These are phyloP conservation scores for Cutaneotrichosporon sp. DNA, from an alignment of 1,284 basidiomycete genomes.

Conservation along the genomic window DNA sequence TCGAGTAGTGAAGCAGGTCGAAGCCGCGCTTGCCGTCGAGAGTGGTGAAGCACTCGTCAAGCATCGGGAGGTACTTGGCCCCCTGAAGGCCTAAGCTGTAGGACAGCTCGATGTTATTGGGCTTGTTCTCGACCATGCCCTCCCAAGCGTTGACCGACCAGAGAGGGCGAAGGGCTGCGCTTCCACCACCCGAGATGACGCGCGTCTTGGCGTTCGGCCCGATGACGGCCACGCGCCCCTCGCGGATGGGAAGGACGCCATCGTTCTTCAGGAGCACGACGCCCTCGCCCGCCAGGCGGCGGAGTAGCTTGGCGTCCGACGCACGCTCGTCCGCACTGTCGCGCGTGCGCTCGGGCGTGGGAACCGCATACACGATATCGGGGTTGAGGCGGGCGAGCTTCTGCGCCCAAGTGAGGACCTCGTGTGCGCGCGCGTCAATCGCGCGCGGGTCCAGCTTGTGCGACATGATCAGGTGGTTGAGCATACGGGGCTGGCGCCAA, in stretches of 20 bases:
- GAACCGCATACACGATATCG: constrained; percentile 32
- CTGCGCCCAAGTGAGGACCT: constrained; percentile 51
- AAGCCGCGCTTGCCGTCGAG: constrained; percentile 32
- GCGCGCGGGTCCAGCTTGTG: constrained; percentile 56
- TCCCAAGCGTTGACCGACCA: constrained; percentile 59
- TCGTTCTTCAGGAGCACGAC: constrained; percentile 61
- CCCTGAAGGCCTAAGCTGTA: constrained; percentile 54
- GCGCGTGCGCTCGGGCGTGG: constrained; percentile 31
- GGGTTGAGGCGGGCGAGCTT: constrained; percentile 29
- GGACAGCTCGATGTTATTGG: constrained; percentile 41
- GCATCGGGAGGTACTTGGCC: constrained; percentile 30
- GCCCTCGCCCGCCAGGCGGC: constrained; percentile 53
- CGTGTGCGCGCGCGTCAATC: constrained; percentile 27
- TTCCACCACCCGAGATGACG: constrained; percentile 61
- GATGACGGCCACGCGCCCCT: constrained; percentile 58
- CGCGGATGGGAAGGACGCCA: constrained; percentile 30
- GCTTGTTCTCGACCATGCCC: constrained; percentile 56
- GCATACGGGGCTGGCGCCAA: constrained; percentile 36
- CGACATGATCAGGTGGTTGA: constrained; percentile 62
- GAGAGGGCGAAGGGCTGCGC: constrained; percentile 56
- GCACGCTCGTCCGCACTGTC: constrained; percentile 22
- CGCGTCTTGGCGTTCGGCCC: constrained; percentile 61
- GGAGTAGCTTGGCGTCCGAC: constrained; percentile 30
- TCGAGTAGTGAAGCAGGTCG: constrained; percentile 29
- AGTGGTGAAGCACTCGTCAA: constrained; percentile 30